Evolutionary conservation across 768 basidiomycete genomes (phyloP), one percentile per base, ranked within the genome.

Genomic region (Mycena filopes): DNA sequence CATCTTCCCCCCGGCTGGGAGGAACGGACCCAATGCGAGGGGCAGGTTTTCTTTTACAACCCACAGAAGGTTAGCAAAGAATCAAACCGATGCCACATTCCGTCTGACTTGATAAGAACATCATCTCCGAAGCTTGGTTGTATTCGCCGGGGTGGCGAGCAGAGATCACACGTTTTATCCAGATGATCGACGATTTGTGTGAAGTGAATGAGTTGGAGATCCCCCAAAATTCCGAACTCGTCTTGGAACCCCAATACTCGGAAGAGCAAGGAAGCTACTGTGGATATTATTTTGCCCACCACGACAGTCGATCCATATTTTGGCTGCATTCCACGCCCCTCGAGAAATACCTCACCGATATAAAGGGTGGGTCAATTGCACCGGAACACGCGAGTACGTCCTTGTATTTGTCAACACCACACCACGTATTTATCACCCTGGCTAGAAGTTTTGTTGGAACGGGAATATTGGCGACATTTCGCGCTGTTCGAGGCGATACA

Each of bases 21-120:
- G n/a, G 66, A 47, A 58, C 38, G 73, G 48, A 66, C 51, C 18
- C 78, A 80, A 55, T 77, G 75, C 12, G 79, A 80, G 20, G 71
- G 68, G n/a, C 77, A 74, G 16, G 66, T 69, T 13, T 77, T 75
- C 42, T 81, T 76, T 55, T 72, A 71, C 31, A 57, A 80, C 31
- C 26, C 63, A 46, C 76, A 77, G 21, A 75, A 72, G 70, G 79
- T 80, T n/a, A 15, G 66, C 31, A 20, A 16, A 16, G 11, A 15
- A 33, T 28, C 12, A 20, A 36, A 40, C 40, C 6, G 10, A 13
- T 16, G 7, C 1, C 25, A 26, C 1, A 26, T 15, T 40, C 31
- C 12, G 25, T 16, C 4, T 36, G 1, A 29, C 25, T 18, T n/a
- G 18, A 2, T 10, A 10, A 61, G 60, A 54, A 40, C 20, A 47